phyloP scores from a whole-genome alignment of 768 basidiomycete genomes.

The Tricholoma hemisulphureum region DNA sequence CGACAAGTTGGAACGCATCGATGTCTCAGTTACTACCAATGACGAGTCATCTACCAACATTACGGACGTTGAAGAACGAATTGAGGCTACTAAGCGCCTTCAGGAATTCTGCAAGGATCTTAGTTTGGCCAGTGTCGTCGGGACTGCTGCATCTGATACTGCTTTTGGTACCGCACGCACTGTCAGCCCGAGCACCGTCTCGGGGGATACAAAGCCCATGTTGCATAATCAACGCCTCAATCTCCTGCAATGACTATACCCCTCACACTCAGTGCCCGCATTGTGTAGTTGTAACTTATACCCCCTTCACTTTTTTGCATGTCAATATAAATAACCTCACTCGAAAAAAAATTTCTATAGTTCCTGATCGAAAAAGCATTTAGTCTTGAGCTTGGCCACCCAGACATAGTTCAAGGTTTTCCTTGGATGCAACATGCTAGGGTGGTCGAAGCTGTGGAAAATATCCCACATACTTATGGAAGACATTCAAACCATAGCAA shows the following conservation, averaged over 20 bases:
- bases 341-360: too few relatives aligned
- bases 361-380: too few relatives aligned
- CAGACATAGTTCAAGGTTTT: too few relatives aligned
- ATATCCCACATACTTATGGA: too few relatives aligned
- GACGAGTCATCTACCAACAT: slow-evolving; percentile 27
- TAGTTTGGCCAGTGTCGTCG: slow-evolving; percentile 37
- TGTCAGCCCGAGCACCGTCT: not conserved
- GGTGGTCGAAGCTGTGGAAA: too few relatives aligned
- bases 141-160: slow-evolving; percentile 20
- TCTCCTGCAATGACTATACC: not conserved
- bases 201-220: not conserved
- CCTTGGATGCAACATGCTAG: too few relatives aligned
- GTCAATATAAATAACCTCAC: too few relatives aligned
- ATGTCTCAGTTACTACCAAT: slow-evolving; percentile 45
- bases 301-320: too few relatives aligned
- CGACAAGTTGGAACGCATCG: slow-evolving; percentile 46
- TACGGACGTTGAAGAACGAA: slow-evolving; percentile 40
- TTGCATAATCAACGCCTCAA: not conserved
- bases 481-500: too few relatives aligned
- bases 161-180: slow-evolving; percentile 11
- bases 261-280: too few relatives aligned
- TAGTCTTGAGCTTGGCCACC: too few relatives aligned
- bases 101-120: slow-evolving; percentile 53
- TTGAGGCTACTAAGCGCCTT: slow-evolving; percentile 41
- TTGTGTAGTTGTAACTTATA: too few relatives aligned